Base-by-base conservation (phyloP, 2,329 filamentous ascomycete species). In the Pochonia chlamydosporia region DNA sequence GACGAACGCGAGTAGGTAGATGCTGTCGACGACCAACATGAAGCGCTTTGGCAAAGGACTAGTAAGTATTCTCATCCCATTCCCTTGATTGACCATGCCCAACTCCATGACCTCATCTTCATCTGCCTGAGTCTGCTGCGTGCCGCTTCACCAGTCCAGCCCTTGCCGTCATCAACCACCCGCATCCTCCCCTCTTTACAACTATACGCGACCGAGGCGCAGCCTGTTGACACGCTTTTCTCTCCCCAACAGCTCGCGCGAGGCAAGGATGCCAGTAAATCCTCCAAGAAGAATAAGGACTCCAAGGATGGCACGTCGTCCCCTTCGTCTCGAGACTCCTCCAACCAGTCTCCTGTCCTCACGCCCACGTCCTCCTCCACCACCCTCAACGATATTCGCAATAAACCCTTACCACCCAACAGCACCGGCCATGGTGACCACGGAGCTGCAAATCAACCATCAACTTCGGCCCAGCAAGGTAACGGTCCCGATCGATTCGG, bases 21-120 rank as follows among this genome's bases (percentile, higher is more conserved):
- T 43, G 39, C 42, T 37, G 46, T 51, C 42, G 50, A 48, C 44
- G 55, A 70, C 69, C 71, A 87, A 79, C 72, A 96, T 97, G 92
- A 96, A 96, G 77, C 87, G 89, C 69, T 95, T 97, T 72, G 87
- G 90, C 73, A 89, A 95, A 78, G 89, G 88, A 86, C 90, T 96
- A 39, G 56, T 59, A 36, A 52, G 56, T 58, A 5, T 13, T 47
- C 20, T 26, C 52, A 54, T 57, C 55, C 57, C 58, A n/a, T 55
- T 51, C 49, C 44, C 30, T 16, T 31, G 14, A 36, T 52, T 56
- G 45, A 37, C 18, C 35, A 24, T 36, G 42, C 33, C 43, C 31
- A 7, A 8, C 33, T 20, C 35, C 20, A 21, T 39, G 35, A 35
- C n/a, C 31, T 35, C 31, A 35, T 35, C 31, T 10, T 39, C 18